Percentiles rank a stretch among this genome's conserved stretches.
These are phyloP conservation scores for Ceratocystis smalleyi DNA, from an alignment of 2,329 filamentous ascomycete genomes.

Conservation along the genomic window DNA sequence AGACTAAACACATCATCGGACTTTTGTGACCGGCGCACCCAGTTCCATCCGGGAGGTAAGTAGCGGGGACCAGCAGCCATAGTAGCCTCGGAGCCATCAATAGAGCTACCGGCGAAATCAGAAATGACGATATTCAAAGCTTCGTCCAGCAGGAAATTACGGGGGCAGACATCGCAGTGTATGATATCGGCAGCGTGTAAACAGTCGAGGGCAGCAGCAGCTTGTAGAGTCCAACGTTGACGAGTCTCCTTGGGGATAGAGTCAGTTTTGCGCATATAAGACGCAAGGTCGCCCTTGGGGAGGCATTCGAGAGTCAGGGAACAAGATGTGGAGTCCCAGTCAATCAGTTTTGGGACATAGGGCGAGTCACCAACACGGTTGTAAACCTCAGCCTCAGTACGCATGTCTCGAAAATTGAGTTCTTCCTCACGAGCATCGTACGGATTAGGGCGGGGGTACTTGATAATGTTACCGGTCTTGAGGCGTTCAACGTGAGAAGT, in stretches of 20 bases:
- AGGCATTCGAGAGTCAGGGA: slow-evolving; percentile 22
- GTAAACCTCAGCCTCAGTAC: slow-evolving; percentile 21
- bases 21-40: slow-evolving; percentile 20
- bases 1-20: slow-evolving; percentile 25
- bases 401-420: slow-evolving; percentile 16
- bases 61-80: slow-evolving; percentile 20
- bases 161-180: slow-evolving; percentile 28
- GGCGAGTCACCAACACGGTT: slow-evolving; percentile 18
- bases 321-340: slow-evolving; percentile 19
- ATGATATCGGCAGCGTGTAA: slow-evolving; percentile 26
- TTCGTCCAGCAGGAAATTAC: slow-evolving; percentile 26
- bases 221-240: slow-evolving; percentile 23
- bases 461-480: slow-evolving; percentile 19
- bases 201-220: slow-evolving; percentile 24
- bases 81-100: slow-evolving; percentile 18
- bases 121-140: slow-evolving; percentile 25
- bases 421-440: slow-evolving; percentile 19
- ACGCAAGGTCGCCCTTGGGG: slow-evolving; percentile 20
- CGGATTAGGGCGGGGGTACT: slow-evolving; percentile 19
- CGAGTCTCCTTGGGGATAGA: slow-evolving; percentile 18
- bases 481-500: slow-evolving; percentile 20
- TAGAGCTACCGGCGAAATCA: slow-evolving; percentile 25
- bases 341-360: slow-evolving; percentile 19
- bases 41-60: slow-evolving; percentile 19
- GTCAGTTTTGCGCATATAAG: slow-evolving; percentile 18